These are phyloP conservation scores for Dothideomycetes sp. DNA, from an alignment of 2,329 filamentous ascomycete genomes.

Conservation along the genomic window DNA sequence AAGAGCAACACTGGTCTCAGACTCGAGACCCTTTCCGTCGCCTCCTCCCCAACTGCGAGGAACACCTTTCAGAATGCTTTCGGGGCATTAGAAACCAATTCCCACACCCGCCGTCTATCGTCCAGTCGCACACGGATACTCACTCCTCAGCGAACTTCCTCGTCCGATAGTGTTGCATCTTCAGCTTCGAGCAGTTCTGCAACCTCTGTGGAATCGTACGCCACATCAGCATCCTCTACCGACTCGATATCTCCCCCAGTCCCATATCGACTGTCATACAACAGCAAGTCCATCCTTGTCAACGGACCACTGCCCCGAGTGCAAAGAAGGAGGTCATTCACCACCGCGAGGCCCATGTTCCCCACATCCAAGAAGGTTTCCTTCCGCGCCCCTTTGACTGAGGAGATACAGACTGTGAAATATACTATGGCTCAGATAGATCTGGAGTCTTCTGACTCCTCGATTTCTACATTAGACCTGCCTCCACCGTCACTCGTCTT, in stretches of 20 bases:
- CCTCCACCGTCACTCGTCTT: constrained; percentile 8
- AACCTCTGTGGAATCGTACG: constrained; percentile 25
- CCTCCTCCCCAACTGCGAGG: constrained; percentile 45
- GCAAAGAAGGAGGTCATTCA: constrained; percentile 26
- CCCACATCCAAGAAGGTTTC: constrained; percentile 47
- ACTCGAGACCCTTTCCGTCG: constrained; percentile 41
- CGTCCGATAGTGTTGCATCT: constrained; percentile 4
- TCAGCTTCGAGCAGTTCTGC: constrained; percentile 7
- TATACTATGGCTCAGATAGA: constrained; percentile 48
- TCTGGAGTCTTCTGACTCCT: constrained; percentile 30
- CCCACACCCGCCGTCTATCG: constrained; percentile 3
- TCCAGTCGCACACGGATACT: background rate
- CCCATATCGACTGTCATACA: constrained; percentile 36
- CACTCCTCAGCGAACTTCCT: constrained; percentile 3
- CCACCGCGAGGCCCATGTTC: constrained; percentile 34
- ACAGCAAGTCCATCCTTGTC: constrained; percentile 32
- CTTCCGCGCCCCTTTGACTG: constrained; percentile 44
- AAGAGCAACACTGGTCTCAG: constrained; percentile 44
- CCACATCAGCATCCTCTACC: constrained; percentile 19
- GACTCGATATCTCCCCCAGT: constrained; percentile 25
- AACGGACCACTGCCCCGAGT: constrained; percentile 31
- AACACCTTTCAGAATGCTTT: constrained; percentile 54
- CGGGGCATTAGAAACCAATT: constrained; percentile 5
- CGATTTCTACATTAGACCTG: constrained; percentile 18
- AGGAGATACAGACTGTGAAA: constrained; percentile 46